These are phyloP conservation scores for Mrakia hoshinonis DNA, from an alignment of 768 basidiomycete genomes.

Conservation along the genomic window DNA sequence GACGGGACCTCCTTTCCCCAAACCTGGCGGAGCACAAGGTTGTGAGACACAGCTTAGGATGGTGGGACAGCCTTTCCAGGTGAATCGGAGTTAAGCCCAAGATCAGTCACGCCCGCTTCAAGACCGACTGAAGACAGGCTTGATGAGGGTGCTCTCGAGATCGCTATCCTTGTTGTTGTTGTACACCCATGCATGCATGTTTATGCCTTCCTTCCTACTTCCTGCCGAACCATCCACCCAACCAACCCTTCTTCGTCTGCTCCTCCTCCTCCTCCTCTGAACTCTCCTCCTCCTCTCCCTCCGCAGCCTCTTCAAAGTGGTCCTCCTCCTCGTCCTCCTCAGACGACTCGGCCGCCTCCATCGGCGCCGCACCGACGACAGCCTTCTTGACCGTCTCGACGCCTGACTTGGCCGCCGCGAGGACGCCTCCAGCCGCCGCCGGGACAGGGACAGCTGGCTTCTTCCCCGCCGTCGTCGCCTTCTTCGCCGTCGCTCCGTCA, in stretches of 20 bases:
- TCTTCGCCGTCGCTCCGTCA: background rate
- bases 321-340: conserved; percentile 7
- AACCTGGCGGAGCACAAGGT: too few relatives aligned
- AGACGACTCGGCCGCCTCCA: background rate
- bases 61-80: too few relatives aligned
- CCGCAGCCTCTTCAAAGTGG: background rate
- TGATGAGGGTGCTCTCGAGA: too few relatives aligned
- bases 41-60: too few relatives aligned
- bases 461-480: background rate
- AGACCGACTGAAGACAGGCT: too few relatives aligned
- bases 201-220: background rate
- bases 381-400: background rate
- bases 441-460: background rate
- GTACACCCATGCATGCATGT: background rate
- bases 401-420: background rate
- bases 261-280: background rate
- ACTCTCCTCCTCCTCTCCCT: conserved; percentile 13
- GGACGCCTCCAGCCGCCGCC: background rate
- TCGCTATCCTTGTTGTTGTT: too few relatives aligned
- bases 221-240: conserved; percentile 22
- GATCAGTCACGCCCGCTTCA: too few relatives aligned
- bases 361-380: background rate
- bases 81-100: too few relatives aligned
- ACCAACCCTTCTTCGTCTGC: conserved; percentile 11
- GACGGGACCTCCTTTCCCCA: too few relatives aligned